phyloP scores from a whole-genome alignment of 139 green algal species.

The Asterochloris erici region DNA sequence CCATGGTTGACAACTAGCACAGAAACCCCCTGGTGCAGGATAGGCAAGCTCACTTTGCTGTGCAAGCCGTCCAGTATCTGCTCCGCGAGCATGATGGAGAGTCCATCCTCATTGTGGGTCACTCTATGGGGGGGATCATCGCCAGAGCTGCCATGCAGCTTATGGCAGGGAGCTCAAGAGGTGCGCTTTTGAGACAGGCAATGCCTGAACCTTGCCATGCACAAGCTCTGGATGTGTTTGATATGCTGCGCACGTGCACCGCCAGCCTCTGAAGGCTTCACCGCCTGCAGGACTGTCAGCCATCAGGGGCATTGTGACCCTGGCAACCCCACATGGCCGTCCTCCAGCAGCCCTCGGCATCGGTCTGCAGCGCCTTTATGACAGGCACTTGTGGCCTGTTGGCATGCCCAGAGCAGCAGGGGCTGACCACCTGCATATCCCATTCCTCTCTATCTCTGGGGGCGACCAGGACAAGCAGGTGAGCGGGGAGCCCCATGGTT shows the following conservation, averaged over 20 bases:
- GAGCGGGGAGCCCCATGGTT: no score
- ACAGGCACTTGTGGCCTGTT: constrained; percentile 39
- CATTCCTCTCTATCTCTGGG: no score
- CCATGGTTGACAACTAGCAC: not conserved
- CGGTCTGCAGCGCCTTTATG: constrained; percentile 18
- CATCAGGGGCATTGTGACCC: constrained; percentile 37
- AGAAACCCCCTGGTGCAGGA: constrained; percentile 26
- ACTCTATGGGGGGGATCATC: constrained; percentile 76
- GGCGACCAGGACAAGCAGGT: no score
- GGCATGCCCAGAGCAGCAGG: constrained; percentile 22
- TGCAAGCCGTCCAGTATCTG: constrained; percentile 34
- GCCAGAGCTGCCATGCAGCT: constrained; percentile 29
- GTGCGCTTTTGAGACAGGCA: no score
- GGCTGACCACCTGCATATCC: no score
- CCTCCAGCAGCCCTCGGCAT: no score
- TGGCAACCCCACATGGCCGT: constrained; percentile 35
- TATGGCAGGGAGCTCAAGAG: no score
- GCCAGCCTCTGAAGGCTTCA: not conserved
- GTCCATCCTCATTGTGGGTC: constrained; percentile 53
- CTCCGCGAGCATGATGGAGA: constrained; percentile 3
- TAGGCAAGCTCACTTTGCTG: constrained; percentile 41
- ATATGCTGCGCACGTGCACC: no score
- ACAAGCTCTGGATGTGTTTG: no score
- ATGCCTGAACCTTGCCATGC: no score
- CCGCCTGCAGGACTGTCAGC: constrained; percentile 23